Conservation (phyloP, 169 alveolate species). For the Amoebophrya sp. region DNA sequence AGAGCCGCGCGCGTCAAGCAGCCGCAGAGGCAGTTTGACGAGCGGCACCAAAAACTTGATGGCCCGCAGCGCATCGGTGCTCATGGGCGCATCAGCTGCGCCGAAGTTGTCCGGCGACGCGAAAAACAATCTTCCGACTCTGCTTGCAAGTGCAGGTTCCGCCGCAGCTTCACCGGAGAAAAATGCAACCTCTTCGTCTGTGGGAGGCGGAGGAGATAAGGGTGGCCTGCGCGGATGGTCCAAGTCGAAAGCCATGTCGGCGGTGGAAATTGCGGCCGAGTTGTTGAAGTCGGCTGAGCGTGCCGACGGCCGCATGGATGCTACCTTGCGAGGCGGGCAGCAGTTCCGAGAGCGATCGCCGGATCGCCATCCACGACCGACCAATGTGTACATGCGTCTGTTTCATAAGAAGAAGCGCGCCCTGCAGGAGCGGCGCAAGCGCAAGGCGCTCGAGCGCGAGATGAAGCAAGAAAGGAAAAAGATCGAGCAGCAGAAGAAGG, state of each 20-base stretch:
- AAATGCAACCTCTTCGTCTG: too few species aligned
- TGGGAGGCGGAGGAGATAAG: too few species aligned
- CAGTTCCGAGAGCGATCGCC: neutral
- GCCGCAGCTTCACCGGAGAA: too few species aligned
- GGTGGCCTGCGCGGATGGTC: too few species aligned
- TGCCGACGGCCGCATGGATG: neutral
- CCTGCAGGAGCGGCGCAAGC: neutral
- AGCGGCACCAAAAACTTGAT: too few species aligned
- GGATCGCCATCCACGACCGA: neutral
- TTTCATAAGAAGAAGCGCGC: neutral
- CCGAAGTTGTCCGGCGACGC: too few species aligned
- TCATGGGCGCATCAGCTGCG: too few species aligned
- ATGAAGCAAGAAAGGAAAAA: neutral
- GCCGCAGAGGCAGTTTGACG: too few species aligned
- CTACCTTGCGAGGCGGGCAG: neutral
- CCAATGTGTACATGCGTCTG: neutral
- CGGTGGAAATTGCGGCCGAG: neutral
- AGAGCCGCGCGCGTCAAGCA: too few species aligned
- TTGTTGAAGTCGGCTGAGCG: neutral
- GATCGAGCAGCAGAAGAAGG: neutral
- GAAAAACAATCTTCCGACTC: too few species aligned
- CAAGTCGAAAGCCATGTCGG: neutral
- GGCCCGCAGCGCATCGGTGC: too few species aligned
- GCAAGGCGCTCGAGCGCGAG: neutral
- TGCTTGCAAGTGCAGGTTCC: too few species aligned